Percentiles rank a stretch among this genome's conserved stretches.
Conservation (phyloP, 768 basidiomycete genomes). For the Podaxis carcinomalis region DNA sequence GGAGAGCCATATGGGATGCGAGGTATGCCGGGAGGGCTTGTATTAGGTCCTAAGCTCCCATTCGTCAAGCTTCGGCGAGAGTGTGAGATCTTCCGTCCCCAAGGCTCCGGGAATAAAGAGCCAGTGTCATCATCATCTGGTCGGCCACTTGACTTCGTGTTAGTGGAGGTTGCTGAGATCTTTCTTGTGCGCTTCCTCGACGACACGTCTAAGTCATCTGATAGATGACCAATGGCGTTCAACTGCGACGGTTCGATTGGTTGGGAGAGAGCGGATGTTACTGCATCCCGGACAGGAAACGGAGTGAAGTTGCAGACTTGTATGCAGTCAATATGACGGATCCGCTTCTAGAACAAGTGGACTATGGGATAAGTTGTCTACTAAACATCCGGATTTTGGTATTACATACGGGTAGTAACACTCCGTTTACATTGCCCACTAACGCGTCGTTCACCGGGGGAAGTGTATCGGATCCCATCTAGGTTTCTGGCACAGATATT, state of each 20-base stretch:
- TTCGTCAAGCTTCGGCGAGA: slow-evolving; percentile 39
- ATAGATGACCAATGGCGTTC: slow-evolving; percentile 41
- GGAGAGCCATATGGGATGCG: slow-evolving; percentile 8
- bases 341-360: slow-evolving; percentile 45
- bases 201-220: slow-evolving; percentile 68
- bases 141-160: slow-evolving; percentile 40
- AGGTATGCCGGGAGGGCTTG: not conserved
- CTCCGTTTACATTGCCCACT: not conserved
- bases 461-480: not conserved
- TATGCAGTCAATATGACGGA: slow-evolving; percentile 69
- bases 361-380: slow-evolving; percentile 3
- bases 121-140: slow-evolving; percentile 23
- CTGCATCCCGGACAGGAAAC: slow-evolving; percentile 74
- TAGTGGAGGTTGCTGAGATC: slow-evolving; percentile 54
- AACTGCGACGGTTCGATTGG: slow-evolving; percentile 62
- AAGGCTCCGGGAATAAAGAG: slow-evolving; percentile 11
- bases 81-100: slow-evolving; percentile 36
- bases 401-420: slow-evolving; percentile 11
- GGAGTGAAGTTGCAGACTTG: slow-evolving; percentile 83
- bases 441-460: not conserved
- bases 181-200: slow-evolving; percentile 56
- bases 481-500: not conserved
- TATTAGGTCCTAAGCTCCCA: not conserved
- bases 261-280: slow-evolving; percentile 70
- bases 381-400: not conserved